These are phyloP conservation scores for Mycena venus DNA, from an alignment of 768 basidiomycete genomes.

Conservation along the genomic window DNA sequence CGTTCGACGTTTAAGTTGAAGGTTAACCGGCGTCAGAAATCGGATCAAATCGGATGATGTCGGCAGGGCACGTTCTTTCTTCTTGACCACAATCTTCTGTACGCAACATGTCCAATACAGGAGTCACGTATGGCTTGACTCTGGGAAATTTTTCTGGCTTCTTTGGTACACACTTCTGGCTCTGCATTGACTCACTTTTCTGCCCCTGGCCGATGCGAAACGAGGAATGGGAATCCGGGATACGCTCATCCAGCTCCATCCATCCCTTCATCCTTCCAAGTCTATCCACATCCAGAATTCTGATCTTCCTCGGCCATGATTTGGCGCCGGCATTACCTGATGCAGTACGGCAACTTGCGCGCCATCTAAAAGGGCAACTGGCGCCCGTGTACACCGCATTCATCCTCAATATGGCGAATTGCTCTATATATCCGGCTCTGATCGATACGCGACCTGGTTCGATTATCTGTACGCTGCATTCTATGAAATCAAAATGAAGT, in stretches of 20 bases:
- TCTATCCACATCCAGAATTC: background rate
- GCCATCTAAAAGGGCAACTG: background rate
- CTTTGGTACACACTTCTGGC: background rate
- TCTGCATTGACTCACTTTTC: background rate
- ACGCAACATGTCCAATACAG: background rate
- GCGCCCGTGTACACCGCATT: background rate
- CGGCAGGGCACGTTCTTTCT: background rate
- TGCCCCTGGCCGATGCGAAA: background rate
- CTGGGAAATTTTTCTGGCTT: background rate
- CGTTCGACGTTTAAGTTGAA: background rate
- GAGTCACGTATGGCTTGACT: background rate
- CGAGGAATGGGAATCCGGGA: background rate
- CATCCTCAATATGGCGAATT: slow-evolving; percentile 9
- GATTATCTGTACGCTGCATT: background rate
- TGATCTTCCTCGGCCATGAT: background rate
- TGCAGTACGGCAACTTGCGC: background rate
- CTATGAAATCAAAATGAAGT: slow-evolving; percentile 7
- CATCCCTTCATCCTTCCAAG: background rate
- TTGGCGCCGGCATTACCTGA: background rate
- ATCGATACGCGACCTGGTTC: background rate
- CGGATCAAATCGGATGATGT: background rate
- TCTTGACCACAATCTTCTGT: background rate
- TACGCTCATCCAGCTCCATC: background rate
- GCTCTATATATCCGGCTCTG: slow-evolving; percentile 2
- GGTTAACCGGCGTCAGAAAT: background rate